phyloP scores from a whole-genome alignment of 2,329 filamentous ascomycete genomes.

The Verticillium longisporum region DNA sequence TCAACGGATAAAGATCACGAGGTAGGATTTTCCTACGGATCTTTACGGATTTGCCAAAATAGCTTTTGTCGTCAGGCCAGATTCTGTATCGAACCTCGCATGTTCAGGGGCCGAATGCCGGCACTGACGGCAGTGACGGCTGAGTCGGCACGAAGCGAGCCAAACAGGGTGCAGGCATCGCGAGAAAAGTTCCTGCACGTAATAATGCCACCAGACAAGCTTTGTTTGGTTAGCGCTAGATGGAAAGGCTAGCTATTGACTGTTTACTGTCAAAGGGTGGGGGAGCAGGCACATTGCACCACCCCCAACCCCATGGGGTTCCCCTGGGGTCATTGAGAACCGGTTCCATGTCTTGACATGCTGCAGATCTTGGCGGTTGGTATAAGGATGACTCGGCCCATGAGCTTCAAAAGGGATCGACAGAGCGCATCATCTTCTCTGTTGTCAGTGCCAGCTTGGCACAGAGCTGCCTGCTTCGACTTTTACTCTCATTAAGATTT shows the following conservation, averaged over 20 bases:
- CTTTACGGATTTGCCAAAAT: neutral
- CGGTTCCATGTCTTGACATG: neutral
- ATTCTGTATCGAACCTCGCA: neutral
- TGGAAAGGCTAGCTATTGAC: neutral
- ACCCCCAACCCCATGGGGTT: neutral
- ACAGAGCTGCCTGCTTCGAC: neutral
- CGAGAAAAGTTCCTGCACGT: neutral
- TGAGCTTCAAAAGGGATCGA: neutral
- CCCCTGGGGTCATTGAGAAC: neutral
- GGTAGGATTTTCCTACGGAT: neutral
- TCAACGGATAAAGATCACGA: neutral
- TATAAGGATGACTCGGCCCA: neutral
- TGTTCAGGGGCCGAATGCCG: neutral
- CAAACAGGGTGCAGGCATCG: neutral
- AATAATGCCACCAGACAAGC: neutral
- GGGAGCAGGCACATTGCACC: neutral
- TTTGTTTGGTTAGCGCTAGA: neutral
- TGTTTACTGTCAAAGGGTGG: neutral
- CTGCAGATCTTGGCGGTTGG: neutral
- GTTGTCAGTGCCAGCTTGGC: neutral
- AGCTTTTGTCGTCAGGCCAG: neutral
- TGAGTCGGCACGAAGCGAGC: neutral
- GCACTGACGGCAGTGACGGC: neutral
- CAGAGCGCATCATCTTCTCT: neutral
- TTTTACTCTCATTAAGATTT: neutral